phyloP scores from a whole-genome alignment of 192 early-diverging fungal genomes.

The Phlyctochytrium planicorne region DNA sequence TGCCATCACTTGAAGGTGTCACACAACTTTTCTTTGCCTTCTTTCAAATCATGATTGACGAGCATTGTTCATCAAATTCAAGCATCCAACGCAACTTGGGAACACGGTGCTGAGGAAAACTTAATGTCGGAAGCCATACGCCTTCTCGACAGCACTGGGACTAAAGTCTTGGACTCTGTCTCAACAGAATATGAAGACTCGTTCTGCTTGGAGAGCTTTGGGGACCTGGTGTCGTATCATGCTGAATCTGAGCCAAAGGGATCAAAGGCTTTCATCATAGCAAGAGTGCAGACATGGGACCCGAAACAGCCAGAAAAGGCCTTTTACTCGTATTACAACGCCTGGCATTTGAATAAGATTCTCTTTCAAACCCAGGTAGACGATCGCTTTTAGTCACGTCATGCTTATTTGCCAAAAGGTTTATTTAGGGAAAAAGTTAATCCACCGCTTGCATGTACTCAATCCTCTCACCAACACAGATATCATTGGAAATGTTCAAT shows the following conservation, averaged over 20 bases:
- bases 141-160: constrained; percentile 53
- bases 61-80: too few species aligned
- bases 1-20: too few species aligned
- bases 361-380: constrained; percentile 60
- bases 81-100: too few species aligned
- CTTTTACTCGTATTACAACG: constrained; percentile 58
- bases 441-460: constrained; percentile 63
- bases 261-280: constrained; percentile 57
- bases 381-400: background rate
- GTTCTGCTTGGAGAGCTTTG: constrained; percentile 59
- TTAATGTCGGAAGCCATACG: constrained; percentile 46
- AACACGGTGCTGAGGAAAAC: too few species aligned
- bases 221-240: constrained; percentile 48
- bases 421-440: constrained; percentile 61
- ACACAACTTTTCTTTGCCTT: too few species aligned
- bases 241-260: constrained; percentile 37
- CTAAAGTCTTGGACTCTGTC: constrained; percentile 51
- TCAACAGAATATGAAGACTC: constrained; percentile 63
- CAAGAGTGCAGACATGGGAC: constrained; percentile 64
- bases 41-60: too few species aligned
- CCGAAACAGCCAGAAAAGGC: constrained; percentile 57
- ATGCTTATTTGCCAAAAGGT: constrained; percentile 30
- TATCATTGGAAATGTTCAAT: constrained; percentile 65
- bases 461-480: constrained; percentile 67
- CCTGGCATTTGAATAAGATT: constrained; percentile 65